Conservation (phyloP, 768 basidiomycete species). For the Calocybe indica region DNA sequence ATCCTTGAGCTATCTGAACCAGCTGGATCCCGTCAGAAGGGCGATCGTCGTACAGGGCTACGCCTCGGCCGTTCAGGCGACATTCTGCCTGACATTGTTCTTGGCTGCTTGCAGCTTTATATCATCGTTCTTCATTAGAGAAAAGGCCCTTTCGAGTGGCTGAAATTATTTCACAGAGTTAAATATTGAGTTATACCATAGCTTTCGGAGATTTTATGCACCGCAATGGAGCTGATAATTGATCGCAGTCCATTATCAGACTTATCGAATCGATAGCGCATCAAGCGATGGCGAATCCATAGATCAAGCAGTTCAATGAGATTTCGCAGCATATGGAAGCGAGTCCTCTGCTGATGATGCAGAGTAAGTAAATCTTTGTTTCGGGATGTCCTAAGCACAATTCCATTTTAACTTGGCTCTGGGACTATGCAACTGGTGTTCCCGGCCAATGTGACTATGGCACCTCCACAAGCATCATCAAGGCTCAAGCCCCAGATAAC, state of each 20-base stretch:
- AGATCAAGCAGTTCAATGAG: no score
- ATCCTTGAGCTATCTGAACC: constrained; percentile 40
- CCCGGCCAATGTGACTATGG: no score
- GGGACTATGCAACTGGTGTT: no score
- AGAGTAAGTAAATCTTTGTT: no score
- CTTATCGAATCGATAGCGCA: no score
- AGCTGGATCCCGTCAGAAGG: constrained; percentile 31
- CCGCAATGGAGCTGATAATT: not conserved
- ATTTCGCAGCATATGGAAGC: no score
- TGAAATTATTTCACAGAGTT: not conserved
- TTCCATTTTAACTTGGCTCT: no score
- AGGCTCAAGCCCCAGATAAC: no score
- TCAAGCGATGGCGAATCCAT: no score
- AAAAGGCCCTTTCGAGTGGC: constrained; percentile 27
- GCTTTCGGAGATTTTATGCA: not conserved
- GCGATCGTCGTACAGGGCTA: constrained; percentile 34
- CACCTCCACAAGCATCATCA: no score
- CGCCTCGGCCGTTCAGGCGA: constrained; percentile 37
- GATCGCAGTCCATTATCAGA: not conserved
- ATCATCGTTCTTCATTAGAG: constrained; percentile 46
- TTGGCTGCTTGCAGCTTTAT: constrained; percentile 36
- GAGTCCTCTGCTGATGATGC: no score
- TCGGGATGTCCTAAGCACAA: no score
- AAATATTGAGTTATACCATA: not conserved
- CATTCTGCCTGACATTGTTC: constrained; percentile 41